Percentiles rank a stretch among this genome's conserved stretches.
Conservation (phyloP, 768 basidiomycete genomes). For the Hericium erinaceus region DNA sequence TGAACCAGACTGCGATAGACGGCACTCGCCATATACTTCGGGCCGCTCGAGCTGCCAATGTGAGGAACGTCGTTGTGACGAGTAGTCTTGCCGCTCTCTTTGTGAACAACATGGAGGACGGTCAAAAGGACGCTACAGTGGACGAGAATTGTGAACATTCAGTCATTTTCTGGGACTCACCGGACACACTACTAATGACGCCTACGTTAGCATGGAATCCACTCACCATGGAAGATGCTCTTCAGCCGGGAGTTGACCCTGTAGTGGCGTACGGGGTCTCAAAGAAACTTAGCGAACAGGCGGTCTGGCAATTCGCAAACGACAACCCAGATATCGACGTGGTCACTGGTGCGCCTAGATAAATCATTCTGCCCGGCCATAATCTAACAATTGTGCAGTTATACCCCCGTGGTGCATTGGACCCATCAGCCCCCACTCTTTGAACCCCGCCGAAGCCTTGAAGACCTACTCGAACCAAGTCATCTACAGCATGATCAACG, state of each 20-base stretch:
- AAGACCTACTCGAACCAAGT: conserved; percentile 14
- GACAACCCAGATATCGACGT: conserved; percentile 2
- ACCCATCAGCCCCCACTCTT: conserved; percentile 12
- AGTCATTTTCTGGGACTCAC: no score
- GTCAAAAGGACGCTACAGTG: neutral
- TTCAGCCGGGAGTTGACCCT: neutral
- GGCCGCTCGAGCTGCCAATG: neutral
- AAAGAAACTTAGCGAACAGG: neutral
- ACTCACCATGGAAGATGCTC: neutral
- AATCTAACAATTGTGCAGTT: conserved; percentile 1
- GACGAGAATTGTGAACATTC: neutral
- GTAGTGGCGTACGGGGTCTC: neutral
- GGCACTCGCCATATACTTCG: conserved; percentile 11
- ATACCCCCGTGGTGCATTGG: conserved; percentile 21
- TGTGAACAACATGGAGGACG: neutral
- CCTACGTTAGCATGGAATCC: neutral
- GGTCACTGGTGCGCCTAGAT: neutral
- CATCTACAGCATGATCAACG: conserved; percentile 15
- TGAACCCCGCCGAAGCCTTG: neutral
- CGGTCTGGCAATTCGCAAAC: neutral
- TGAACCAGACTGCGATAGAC: conserved; percentile 2
- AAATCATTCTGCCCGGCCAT: neutral
- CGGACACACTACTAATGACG: no score
- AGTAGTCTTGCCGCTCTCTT: conserved; percentile 4
- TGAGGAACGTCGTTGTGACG: conserved; percentile 8